These are phyloP conservation scores for Aspergillus udagawae DNA, from an alignment of 2,329 filamentous ascomycete species.

Conservation along the genomic window DNA sequence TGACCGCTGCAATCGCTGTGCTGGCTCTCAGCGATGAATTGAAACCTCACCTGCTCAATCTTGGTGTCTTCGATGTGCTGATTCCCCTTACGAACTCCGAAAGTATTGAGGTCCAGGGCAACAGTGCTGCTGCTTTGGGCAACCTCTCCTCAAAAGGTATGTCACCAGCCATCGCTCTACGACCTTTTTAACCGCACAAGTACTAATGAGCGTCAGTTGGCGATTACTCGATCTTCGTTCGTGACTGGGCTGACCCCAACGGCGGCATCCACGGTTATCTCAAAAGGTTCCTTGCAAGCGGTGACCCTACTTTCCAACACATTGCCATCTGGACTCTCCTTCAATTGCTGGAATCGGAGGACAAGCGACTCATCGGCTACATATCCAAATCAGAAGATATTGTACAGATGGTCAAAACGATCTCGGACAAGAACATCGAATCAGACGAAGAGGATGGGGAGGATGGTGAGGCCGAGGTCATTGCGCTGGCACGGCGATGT, in stretches of 20 bases:
- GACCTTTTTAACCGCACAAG: background rate
- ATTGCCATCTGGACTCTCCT: constrained; percentile 98
- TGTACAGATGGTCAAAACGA: constrained; percentile 84
- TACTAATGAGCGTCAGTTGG: constrained; percentile 61
- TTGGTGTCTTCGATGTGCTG: constrained; percentile 93
- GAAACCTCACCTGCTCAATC: constrained; percentile 81
- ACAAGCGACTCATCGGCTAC: constrained; percentile 78
- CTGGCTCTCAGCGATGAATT: constrained; percentile 92
- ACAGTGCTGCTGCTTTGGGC: constrained; percentile 91
- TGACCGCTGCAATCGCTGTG: constrained; percentile 98
- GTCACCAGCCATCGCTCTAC: constrained; percentile 13
- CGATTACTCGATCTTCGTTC: constrained; percentile 93
- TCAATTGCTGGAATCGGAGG: constrained; percentile 91
- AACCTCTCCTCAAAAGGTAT: constrained; percentile 96
- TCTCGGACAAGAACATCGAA: constrained; percentile 84
- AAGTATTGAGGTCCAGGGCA: constrained; percentile 96
- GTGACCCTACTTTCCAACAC: constrained; percentile 96
- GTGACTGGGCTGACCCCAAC: constrained; percentile 87
- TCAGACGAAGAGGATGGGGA: constrained; percentile 82
- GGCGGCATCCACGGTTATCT: constrained; percentile 96
- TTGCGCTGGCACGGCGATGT: constrained; percentile 84
- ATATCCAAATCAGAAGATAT: constrained; percentile 90
- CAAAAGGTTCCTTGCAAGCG: constrained; percentile 85
- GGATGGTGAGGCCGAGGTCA: constrained; percentile 88
- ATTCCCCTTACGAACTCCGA: constrained; percentile 93